Evolutionary conservation across 1,284 basidiomycete genomes (phyloP).

Genomic region (Coniferiporia weirii): DNA sequence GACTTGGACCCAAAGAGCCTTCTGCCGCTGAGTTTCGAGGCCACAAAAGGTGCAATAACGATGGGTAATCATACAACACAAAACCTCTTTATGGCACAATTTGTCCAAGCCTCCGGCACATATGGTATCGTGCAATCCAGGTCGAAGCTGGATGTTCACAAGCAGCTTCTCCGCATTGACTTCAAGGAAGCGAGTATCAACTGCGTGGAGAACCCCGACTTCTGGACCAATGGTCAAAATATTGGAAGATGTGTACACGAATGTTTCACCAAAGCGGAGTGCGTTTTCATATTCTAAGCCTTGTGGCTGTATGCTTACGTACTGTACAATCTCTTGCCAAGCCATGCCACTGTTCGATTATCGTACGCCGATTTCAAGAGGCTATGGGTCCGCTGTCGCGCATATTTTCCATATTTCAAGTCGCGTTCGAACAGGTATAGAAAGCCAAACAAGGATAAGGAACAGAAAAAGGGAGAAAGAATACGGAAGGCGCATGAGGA

Average conservation of each 20-base stretch:
- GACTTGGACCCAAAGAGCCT: slow-evolving; percentile 72
- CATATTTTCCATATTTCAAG: slow-evolving; percentile 37
- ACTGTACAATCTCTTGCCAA: slow-evolving; percentile 17
- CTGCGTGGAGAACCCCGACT: slow-evolving; percentile 74
- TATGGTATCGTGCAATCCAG: slow-evolving; percentile 74
- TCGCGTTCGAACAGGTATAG: slow-evolving; percentile 11
- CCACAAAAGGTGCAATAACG: slow-evolving; percentile 71
- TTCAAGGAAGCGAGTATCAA: slow-evolving; percentile 64
- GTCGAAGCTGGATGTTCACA: slow-evolving; percentile 77
- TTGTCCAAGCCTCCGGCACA: slow-evolving; percentile 66
- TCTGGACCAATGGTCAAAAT: slow-evolving; percentile 56
- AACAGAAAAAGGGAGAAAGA: slow-evolving; percentile 30
- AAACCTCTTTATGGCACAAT: slow-evolving; percentile 74
- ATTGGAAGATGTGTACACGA: slow-evolving; percentile 62
- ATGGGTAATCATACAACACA: slow-evolving; percentile 83
- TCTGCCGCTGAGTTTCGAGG: slow-evolving; percentile 73
- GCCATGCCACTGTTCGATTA: slow-evolving; percentile 23
- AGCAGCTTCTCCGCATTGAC: slow-evolving; percentile 66
- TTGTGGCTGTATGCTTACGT: not conserved
- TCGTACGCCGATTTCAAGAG: slow-evolving; percentile 45
- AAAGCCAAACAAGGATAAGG: slow-evolving; percentile 8
- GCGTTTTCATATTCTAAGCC: slow-evolving; percentile 19
- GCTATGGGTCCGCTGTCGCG: slow-evolving; percentile 49
- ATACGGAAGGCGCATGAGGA: slow-evolving; percentile 43
- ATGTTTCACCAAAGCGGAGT: slow-evolving; percentile 51